Percentiles rank a stretch among this genome's conserved stretches.
Conservation (phyloP, 1,284 basidiomycete genomes). For the Farysia itapuensis region DNA sequence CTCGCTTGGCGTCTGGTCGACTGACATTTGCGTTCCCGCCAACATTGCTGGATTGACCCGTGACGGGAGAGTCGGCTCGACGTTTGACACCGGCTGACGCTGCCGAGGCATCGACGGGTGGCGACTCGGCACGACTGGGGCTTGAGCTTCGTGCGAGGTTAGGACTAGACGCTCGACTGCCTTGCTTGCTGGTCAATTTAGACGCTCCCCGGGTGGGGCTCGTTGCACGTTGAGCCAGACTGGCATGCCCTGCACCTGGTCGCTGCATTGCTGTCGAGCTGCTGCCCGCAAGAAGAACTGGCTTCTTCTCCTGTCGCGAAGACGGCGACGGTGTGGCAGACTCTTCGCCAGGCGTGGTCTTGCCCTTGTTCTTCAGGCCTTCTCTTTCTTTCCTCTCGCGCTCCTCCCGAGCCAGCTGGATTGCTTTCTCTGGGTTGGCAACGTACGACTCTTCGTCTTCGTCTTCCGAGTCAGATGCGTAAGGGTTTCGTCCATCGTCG, state of each 20-base stretch:
- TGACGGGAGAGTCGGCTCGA: constrained; percentile 18
- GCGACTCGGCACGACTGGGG: constrained; percentile 27
- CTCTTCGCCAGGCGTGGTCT: constrained; percentile 5
- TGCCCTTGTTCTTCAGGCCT: constrained; percentile 31
- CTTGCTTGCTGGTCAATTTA: constrained; percentile 42
- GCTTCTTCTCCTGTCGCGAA: constrained; percentile 26
- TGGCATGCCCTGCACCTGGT: constrained; percentile 46
- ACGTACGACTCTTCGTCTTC: constrained; percentile 54
- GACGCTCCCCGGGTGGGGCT: constrained; percentile 28
- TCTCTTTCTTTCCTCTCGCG: constrained; percentile 42
- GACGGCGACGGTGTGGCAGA: constrained; percentile 34
- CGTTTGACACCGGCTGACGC: constrained; percentile 25
- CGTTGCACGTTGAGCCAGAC: constrained; percentile 44
- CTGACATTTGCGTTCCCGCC: constrained; percentile 1
- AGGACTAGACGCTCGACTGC: constrained; percentile 30
- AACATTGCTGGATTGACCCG: background rate
- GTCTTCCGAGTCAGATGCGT: constrained; percentile 53
- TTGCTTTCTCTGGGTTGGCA: constrained; percentile 56
- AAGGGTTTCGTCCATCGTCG: constrained; percentile 55
- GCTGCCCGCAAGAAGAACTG: constrained; percentile 4
- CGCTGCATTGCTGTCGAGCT: constrained; percentile 6
- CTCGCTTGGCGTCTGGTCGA: constrained; percentile 38
- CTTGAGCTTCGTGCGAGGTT: constrained; percentile 15
- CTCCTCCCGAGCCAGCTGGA: constrained; percentile 55
- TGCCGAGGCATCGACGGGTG: constrained; percentile 3